phyloP scores from a whole-genome alignment of 1,139 yeast genomes.

The Diutina mesorugosa region DNA sequence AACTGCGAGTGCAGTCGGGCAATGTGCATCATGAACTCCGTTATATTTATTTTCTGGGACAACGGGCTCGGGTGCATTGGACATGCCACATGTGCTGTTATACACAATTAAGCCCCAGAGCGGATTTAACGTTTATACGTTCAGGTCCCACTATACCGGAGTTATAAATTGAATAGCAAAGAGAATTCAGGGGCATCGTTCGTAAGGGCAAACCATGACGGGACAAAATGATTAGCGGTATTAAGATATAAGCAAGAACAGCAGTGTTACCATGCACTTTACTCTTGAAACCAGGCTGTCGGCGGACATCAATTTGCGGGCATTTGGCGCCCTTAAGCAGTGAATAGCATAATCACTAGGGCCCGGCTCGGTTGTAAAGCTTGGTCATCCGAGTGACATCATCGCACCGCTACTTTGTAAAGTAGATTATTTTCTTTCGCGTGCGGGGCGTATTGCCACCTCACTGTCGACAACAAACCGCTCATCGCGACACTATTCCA shows the following conservation, averaged over 20 bases:
- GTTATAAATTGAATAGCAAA: background rate
- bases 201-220: background rate
- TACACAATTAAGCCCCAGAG: background rate
- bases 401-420: background rate
- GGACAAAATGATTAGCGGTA: background rate
- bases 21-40: background rate
- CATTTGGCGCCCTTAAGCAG: background rate
- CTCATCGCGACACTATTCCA: background rate
- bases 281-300: background rate
- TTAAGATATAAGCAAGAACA: background rate
- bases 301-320: background rate
- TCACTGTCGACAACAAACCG: background rate
- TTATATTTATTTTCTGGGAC: no score
- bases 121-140: background rate
- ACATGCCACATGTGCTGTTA: background rate
- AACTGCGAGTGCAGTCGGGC: background rate
- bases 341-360: no score
- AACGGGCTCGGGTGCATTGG: background rate
- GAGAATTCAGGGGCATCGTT: background rate
- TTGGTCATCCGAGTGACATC: background rate
- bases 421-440: no score
- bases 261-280: background rate
- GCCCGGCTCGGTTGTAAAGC: no score
- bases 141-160: background rate
- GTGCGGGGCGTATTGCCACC: background rate